A percentile compares a stretch with the other conserved stretches of the same genome.
Evolutionary conservation across 176 grass and related monocot species (phyloP).

Genomic region (Poa annua): DNA sequence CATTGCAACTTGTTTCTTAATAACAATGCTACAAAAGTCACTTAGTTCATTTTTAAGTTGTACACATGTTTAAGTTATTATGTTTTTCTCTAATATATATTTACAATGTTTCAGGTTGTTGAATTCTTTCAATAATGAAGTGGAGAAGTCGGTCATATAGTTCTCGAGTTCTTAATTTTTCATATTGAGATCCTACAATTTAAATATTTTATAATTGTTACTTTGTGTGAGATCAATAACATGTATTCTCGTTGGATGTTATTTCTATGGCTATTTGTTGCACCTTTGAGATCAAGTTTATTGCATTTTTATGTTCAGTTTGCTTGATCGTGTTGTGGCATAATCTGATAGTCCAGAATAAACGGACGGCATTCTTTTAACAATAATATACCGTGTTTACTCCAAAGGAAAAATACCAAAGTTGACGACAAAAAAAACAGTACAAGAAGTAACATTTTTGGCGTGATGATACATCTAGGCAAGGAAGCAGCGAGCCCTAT

Average conservation of each 20-base stretch:
- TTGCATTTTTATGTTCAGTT: conserved; percentile 27
- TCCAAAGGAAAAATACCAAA: conserved; percentile 8
- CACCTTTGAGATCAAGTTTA: neutral
- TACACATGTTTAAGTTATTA: conserved; percentile 13
- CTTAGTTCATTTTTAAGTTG: conserved; percentile 2
- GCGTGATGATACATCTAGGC: no score
- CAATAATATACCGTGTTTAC: neutral
- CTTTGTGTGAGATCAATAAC: neutral
- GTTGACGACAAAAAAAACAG: neutral
- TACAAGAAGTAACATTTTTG: no score
- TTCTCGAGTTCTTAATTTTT: neutral
- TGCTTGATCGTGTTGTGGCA: neutral
- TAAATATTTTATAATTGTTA: neutral
- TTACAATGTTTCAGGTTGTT: neutral
- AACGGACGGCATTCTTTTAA: neutral
- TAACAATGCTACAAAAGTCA: neutral
- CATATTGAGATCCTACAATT: neutral
- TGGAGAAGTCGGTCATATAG: conserved; percentile 3
- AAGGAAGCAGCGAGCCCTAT: no score
- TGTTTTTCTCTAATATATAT: conserved; percentile 2
- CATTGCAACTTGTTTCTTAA: neutral
- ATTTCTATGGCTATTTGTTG: neutral
- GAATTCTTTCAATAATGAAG: conserved; percentile 10
- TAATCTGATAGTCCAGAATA: conserved; percentile 6
- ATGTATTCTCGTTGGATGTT: neutral